These are phyloP conservation scores for Diaporthe aspalathi DNA, from an alignment of 2,329 filamentous ascomycete genomes.

Conservation along the genomic window DNA sequence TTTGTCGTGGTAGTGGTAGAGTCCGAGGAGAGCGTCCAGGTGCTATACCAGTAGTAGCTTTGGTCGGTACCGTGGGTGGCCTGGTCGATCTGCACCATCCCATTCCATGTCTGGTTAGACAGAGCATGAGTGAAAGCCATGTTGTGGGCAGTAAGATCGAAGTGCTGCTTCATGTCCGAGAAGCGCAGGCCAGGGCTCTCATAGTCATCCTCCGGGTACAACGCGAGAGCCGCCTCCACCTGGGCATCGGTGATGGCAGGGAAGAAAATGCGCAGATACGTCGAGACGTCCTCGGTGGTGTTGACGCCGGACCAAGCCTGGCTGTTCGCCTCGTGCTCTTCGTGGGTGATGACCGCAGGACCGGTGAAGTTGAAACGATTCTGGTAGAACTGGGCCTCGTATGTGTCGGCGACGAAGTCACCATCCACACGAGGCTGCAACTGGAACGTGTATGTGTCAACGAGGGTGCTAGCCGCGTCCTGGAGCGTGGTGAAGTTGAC, in stretches of 20 bases:
- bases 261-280: constrained; percentile 48
- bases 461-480: constrained; percentile 44
- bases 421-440: constrained; percentile 52
- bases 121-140: constrained; percentile 49
- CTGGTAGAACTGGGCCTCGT: constrained; percentile 52
- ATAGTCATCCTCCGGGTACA: constrained; percentile 50
- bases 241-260: constrained; percentile 49
- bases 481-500: constrained; percentile 42
- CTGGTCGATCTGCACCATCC: constrained; percentile 46
- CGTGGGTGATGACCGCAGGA: constrained; percentile 50
- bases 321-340: constrained; percentile 50
- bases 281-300: constrained; percentile 48
- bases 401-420: constrained; percentile 50
- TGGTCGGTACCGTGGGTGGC: constrained; percentile 52
- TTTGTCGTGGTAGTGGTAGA: constrained; percentile 34
- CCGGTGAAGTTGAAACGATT: constrained; percentile 51
- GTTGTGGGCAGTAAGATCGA: constrained; percentile 50
- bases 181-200: constrained; percentile 49
- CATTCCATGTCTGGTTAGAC: constrained; percentile 52
- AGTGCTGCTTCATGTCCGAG: constrained; percentile 50
- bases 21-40: constrained; percentile 41
- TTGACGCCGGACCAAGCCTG: constrained; percentile 47
- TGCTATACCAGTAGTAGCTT: constrained; percentile 50
- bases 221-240: constrained; percentile 45
- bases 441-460: constrained; percentile 47